Evolutionary conservation across 306 rosid genomes (phyloP).

Genomic region (Cucumis hystrix): DNA sequence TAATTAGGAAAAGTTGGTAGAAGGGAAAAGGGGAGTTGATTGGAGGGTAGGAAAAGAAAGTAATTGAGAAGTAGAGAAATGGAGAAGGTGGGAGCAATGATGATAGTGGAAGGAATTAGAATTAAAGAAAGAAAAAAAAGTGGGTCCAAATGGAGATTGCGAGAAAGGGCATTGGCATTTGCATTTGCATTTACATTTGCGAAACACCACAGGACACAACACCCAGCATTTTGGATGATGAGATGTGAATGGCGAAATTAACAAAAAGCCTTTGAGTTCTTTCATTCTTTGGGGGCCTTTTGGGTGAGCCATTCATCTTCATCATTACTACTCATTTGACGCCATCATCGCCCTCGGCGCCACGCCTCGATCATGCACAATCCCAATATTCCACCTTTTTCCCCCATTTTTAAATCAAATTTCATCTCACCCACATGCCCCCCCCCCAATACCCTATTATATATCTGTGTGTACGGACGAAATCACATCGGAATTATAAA

Average conservation of each 20-base stretch:
- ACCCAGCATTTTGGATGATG: not conserved
- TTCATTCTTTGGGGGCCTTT: not conserved
- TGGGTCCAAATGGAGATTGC: not conserved
- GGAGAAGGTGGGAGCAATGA: not conserved
- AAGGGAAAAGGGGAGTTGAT: no score
- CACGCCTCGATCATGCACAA: constrained; percentile 57
- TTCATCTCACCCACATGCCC: not conserved
- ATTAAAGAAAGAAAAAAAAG: not conserved
- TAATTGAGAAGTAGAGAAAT: not conserved
- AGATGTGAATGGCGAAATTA: no score
- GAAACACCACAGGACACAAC: not conserved
- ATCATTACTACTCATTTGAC: constrained; percentile 37
- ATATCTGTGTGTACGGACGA: no score
- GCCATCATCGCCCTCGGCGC: constrained; percentile 33
- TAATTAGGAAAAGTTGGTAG: not conserved
- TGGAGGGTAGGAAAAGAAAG: not conserved
- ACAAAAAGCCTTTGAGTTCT: not conserved
- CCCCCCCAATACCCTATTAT: not conserved
- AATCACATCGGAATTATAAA: no score
- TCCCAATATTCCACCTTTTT: no score
- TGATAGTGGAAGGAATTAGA: not conserved
- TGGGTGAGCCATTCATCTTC: constrained; percentile 18
- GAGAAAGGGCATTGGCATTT: no score
- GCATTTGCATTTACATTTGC: not conserved
- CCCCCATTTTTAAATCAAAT: no score